phyloP scores from a whole-genome alignment of 1,284 basidiomycete species.

The Cutaneotrichosporon spelunceum region DNA sequence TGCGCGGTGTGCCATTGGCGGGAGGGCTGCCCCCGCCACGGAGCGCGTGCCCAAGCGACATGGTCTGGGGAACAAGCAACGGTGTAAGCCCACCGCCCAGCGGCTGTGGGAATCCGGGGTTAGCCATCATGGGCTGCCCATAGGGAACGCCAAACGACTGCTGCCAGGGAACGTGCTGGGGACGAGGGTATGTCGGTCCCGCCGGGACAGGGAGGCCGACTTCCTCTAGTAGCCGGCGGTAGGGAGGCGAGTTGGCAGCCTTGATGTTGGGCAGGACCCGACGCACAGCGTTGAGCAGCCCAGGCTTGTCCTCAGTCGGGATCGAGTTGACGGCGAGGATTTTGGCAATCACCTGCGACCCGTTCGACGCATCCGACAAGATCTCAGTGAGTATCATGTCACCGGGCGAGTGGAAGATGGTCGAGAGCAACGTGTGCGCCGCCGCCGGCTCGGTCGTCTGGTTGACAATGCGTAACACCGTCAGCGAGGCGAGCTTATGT shows the following conservation, averaged over 20 bases:
- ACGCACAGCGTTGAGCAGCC: slow-evolving; percentile 78
- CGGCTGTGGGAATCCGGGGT: slow-evolving; percentile 32
- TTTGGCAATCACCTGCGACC: slow-evolving; percentile 88
- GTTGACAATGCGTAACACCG: slow-evolving; percentile 87
- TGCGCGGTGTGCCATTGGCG: slow-evolving; percentile 35
- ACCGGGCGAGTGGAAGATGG: slow-evolving; percentile 76
- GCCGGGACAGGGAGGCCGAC: slow-evolving; percentile 79
- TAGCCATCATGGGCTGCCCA: slow-evolving; percentile 24
- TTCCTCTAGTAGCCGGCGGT: slow-evolving; percentile 86
- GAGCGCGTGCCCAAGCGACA: slow-evolving; percentile 41
- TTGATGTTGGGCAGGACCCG: slow-evolving; percentile 82
- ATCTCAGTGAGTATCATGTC: slow-evolving; percentile 91
- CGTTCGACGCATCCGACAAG: slow-evolving; percentile 90
- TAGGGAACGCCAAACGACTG: slow-evolving; percentile 20
- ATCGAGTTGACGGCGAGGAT: slow-evolving; percentile 82
- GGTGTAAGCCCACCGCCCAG: slow-evolving; percentile 32
- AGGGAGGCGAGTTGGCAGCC: slow-evolving; percentile 86
- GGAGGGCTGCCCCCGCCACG: slow-evolving; percentile 20
- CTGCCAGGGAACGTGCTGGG: slow-evolving; percentile 23
- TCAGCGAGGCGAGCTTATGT: slow-evolving; percentile 93
- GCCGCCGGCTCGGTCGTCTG: slow-evolving; percentile 85
- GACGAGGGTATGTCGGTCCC: slow-evolving; percentile 17
- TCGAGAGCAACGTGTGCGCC: slow-evolving; percentile 68
- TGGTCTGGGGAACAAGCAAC: slow-evolving; percentile 43
- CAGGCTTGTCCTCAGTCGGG: slow-evolving; percentile 64